phyloP scores from a whole-genome alignment of 257 asterid genomes.

The Penstemon davidsonii region DNA sequence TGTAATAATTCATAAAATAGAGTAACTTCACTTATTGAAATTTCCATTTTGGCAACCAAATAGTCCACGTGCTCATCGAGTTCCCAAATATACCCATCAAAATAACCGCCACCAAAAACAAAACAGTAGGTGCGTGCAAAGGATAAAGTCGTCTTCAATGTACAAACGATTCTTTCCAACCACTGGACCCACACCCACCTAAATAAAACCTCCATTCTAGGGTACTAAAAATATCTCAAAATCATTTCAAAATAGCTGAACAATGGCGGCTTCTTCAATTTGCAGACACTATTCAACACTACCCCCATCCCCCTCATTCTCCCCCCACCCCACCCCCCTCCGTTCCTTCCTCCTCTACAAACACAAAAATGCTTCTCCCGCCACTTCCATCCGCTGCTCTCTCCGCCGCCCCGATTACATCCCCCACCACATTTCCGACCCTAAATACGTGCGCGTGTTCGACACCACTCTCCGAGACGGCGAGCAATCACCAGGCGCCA shows the following conservation, averaged over 20 bases:
- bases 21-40: too few species aligned
- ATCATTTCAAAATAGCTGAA: background rate
- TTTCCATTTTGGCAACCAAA: too few species aligned
- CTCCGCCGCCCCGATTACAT: conserved; percentile 59
- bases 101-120: too few species aligned
- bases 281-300: background rate
- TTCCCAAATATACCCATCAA: too few species aligned
- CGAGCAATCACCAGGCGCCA: conserved; percentile 98
- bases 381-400: conserved; percentile 56
- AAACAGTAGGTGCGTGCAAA: too few species aligned
- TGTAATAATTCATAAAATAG: too few species aligned
- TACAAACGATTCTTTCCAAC: too few species aligned
- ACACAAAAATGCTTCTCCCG: conserved; percentile 25
- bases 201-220: too few species aligned
- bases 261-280: conserved; percentile 19
- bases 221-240: too few species aligned
- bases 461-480: conserved; percentile 99
- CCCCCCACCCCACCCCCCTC: conserved; percentile 15
- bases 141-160: too few species aligned
- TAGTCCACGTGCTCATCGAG: too few species aligned
- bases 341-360: conserved; percentile 24
- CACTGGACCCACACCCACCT: too few species aligned
- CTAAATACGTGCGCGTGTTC: conserved; percentile 82
- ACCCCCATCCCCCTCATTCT: conserved; percentile 6
- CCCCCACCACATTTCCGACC: conserved; percentile 78